Percentiles rank a stretch among this genome's conserved stretches.
Conservation (phyloP, 768 basidiomycete genomes). For the Stropharia rugosoannulata region DNA sequence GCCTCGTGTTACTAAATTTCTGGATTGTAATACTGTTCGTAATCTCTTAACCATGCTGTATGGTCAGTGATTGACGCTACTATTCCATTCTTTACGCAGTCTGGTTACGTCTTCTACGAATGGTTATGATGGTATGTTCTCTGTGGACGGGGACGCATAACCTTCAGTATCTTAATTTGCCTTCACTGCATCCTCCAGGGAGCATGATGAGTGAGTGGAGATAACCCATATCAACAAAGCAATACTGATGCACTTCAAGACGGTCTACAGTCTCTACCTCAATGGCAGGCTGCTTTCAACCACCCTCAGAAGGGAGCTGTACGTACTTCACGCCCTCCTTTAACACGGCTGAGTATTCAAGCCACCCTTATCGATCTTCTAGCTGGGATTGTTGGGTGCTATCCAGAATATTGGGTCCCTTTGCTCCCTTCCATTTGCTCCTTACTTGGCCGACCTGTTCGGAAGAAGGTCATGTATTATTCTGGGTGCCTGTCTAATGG, state of each 20-base stretch:
- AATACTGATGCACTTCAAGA: conserved; percentile 7
- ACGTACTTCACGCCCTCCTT: background rate
- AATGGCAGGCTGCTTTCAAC: conserved; percentile 20
- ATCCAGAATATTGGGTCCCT: conserved; percentile 26
- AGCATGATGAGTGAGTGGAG: conserved; percentile 24
- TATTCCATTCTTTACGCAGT: conserved; percentile 12
- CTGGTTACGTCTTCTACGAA: conserved; percentile 20
- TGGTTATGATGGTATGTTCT: conserved; percentile 26
- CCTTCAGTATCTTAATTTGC: background rate
- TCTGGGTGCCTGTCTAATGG: conserved; percentile 50
- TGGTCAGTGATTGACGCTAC: background rate
- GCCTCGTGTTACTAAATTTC: conserved; percentile 25
- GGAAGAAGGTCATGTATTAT: conserved; percentile 51
- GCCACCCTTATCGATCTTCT: background rate
- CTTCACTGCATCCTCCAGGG: conserved; percentile 15
- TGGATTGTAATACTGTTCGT: conserved; percentile 21
- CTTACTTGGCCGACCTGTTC: conserved; percentile 40
- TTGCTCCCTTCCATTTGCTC: conserved; percentile 19
- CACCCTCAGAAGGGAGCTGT: conserved; percentile 19
- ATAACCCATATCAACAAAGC: too few species aligned
- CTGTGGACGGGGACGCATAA: too few species aligned
- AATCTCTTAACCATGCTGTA: background rate
- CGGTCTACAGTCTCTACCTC: conserved; percentile 19
- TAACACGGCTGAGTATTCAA: background rate
- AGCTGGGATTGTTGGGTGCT: conserved; percentile 22